These are phyloP conservation scores for Petasospora fabianii DNA, from an alignment of 1,139 yeast species.

Conservation along the genomic window DNA sequence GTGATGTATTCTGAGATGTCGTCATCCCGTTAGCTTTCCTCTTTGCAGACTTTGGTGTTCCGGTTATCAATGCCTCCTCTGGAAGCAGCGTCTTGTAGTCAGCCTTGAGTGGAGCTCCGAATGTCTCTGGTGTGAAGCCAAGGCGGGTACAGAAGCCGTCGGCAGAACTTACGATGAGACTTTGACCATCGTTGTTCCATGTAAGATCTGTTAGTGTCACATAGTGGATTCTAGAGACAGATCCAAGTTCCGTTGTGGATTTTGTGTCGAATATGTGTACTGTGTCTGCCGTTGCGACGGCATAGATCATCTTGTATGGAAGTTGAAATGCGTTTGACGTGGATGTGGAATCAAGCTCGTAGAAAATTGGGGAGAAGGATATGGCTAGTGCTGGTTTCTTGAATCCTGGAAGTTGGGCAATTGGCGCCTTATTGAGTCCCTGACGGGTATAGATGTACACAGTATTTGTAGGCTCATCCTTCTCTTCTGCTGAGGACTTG, in stretches of 20 bases:
- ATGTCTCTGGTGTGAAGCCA: constrained; percentile 44
- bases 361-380: constrained; percentile 67
- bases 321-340: constrained; percentile 41
- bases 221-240: constrained; percentile 78
- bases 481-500: constrained; percentile 30
- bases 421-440: constrained; percentile 64
- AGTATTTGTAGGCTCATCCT: constrained; percentile 51
- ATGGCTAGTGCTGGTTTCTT: constrained; percentile 82
- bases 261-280: constrained; percentile 81
- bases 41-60: constrained; percentile 7
- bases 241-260: constrained; percentile 61
- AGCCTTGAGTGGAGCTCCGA: constrained; percentile 42
- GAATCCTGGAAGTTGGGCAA: constrained; percentile 74
- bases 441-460: constrained; percentile 74
- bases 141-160: constrained; percentile 89
- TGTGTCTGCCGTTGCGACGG: constrained; percentile 92
- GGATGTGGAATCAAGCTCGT: constrained; percentile 35
- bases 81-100: constrained; percentile 19
- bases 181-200: constrained; percentile 80
- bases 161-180: constrained; percentile 74
- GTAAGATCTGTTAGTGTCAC: constrained; percentile 82
- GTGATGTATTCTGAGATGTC: neutral
- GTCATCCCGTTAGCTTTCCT: constrained; percentile 5
- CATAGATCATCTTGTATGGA: constrained; percentile 80
- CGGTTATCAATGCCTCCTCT: constrained; percentile 9